Percentiles rank a stretch among this genome's conserved stretches.
Evolutionary conservation across 2,329 filamentous ascomycete genomes (phyloP).

Genomic region (Fusarium sp.): DNA sequence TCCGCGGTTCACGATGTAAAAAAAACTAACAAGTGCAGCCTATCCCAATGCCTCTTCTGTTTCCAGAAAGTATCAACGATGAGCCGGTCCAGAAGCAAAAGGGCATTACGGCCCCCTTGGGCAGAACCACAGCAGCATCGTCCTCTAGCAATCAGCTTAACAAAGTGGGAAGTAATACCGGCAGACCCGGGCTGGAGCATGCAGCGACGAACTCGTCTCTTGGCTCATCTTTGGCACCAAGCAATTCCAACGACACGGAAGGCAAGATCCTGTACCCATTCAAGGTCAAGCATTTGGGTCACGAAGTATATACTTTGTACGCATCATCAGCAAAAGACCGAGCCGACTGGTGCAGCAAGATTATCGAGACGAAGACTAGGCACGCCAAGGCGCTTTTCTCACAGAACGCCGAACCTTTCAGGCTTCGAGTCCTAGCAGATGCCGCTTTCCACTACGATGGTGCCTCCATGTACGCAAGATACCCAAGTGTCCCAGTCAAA

Average conservation of each 20-base stretch:
- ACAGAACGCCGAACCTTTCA: constrained; percentile 96
- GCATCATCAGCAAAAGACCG: constrained; percentile 81
- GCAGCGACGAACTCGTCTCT: constrained; percentile 76
- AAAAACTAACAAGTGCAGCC: constrained; percentile 64
- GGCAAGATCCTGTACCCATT: constrained; percentile 93
- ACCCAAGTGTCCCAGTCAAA: constrained; percentile 79
- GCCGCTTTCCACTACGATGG: constrained; percentile 87
- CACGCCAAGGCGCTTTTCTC: constrained; percentile 89
- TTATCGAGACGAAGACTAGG: constrained; percentile 93
- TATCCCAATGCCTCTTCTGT: constrained; percentile 95
- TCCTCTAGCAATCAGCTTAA: constrained; percentile 70
- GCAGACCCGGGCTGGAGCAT: constrained; percentile 74
- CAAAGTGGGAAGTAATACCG: constrained; percentile 66
- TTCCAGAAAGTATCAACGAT: constrained; percentile 92
- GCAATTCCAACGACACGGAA: constrained; percentile 75
- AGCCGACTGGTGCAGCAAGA: constrained; percentile 91
- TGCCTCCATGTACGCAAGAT: constrained; percentile 69
- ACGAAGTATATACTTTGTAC: constrained; percentile 92
- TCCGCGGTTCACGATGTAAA: background rate
- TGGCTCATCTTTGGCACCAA: constrained; percentile 61
- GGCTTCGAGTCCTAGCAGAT: constrained; percentile 90
- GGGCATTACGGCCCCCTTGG: constrained; percentile 74
- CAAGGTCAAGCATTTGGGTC: constrained; percentile 93
- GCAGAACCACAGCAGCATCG: constrained; percentile 71
- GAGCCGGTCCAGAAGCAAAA: constrained; percentile 89